Evolutionary conservation across 805 yeast genomes (phyloP).

Genomic region (Jamesozyma gamospora): DNA sequence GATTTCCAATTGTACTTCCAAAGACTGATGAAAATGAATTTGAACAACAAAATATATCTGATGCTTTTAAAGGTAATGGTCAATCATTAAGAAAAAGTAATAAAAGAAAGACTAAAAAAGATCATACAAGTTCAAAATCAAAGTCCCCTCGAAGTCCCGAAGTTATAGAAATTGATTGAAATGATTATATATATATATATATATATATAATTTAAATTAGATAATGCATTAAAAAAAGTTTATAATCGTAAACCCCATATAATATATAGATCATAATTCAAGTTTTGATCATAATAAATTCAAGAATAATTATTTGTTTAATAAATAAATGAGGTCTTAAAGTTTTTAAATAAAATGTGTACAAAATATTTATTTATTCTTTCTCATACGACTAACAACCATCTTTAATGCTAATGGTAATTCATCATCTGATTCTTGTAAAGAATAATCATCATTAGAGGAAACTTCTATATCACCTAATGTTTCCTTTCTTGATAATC

Average conservation of each 20-base stretch:
- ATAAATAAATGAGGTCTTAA: too few relatives aligned
- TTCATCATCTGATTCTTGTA: constrained; percentile 21
- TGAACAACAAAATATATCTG: constrained; percentile 6
- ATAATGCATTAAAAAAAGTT: too few relatives aligned
- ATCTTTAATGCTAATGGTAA: constrained; percentile 33
- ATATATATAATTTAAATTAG: too few relatives aligned
- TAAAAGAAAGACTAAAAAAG: constrained; percentile 54
- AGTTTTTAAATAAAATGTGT: neutral
- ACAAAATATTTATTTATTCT: neutral
- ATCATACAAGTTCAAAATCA: constrained; percentile 45
- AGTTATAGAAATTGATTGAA: constrained; percentile 64
- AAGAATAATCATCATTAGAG: constrained; percentile 12
- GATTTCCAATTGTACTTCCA: constrained; percentile 61
- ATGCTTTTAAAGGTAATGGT: constrained; percentile 55
- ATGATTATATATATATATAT: too few relatives aligned
- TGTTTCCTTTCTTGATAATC: constrained; percentile 4
- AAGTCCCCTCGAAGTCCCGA: constrained; percentile 62
- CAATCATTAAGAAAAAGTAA: constrained; percentile 60
- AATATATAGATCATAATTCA: too few relatives aligned
- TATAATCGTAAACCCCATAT: too few relatives aligned
- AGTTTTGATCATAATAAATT: too few relatives aligned
- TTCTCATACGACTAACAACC: constrained; percentile 24
- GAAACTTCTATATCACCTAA: constrained; percentile 23
- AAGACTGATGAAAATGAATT: constrained; percentile 31
- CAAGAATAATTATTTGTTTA: too few relatives aligned